These are phyloP conservation scores for Emmonsiellopsis sp. DNA, from an alignment of 2,329 filamentous ascomycete genomes.

Conservation along the genomic window DNA sequence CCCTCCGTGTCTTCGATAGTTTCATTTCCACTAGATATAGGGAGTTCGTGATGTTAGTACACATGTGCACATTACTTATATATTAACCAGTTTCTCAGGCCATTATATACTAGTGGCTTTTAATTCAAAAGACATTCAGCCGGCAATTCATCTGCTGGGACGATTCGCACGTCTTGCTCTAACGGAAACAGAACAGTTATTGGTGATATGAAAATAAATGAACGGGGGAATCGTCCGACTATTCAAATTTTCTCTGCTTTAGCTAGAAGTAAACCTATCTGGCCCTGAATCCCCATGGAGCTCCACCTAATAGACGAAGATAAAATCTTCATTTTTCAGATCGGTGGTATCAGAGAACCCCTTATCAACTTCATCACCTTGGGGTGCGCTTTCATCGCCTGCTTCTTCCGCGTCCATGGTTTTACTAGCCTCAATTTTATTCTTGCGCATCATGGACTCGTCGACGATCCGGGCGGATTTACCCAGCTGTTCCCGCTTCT, in stretches of 20 bases:
- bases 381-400: not conserved
- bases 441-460: constrained; percentile 26
- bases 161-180: no score
- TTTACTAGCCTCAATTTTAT: constrained; percentile 1
- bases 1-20: no score
- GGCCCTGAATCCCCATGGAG: no score
- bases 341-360: not conserved
- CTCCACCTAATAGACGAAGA: constrained; percentile 6
- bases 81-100: no score
- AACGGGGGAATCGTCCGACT: not conserved
- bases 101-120: no score
- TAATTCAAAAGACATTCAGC: no score
- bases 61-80: no score
- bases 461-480: constrained; percentile 22
- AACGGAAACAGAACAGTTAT: no score
- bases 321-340: constrained; percentile 2
- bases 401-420: not conserved
- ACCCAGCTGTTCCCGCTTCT: constrained; percentile 20
- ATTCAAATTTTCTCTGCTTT: not conserved
- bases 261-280: no score
- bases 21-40: no score
- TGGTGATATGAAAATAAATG: not conserved
- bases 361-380: not conserved
- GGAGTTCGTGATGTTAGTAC: no score
- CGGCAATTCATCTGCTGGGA: no score